Base-by-base conservation (phyloP, 2,329 filamentous ascomycete genomes). In the Teratosphaeria zuluensis region DNA sequence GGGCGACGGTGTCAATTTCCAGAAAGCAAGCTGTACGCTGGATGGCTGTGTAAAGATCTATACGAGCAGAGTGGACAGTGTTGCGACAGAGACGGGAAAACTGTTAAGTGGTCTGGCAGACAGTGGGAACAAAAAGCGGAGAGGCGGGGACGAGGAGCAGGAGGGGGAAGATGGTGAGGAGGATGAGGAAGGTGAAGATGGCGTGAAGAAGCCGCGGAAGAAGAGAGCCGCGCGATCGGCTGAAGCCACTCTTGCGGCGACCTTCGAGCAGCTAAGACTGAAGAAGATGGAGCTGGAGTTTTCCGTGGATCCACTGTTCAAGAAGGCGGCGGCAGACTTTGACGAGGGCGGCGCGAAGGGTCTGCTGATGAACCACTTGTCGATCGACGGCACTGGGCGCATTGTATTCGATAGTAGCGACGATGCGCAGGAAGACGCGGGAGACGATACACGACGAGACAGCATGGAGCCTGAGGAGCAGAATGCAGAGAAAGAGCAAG, bases 11-110 rank as follows among this genome's bases (percentile, higher is more conserved):
- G 92, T 99, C 74, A 99, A 99, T 73, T 99, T 99, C 68, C 94
- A 99, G 72, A 96, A 96, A 73, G 94, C 94, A 60, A 96, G 92
- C 76, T 97, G 91, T 76, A 99, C 94, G 0, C 80, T 99, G 19
- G 94, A 99, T 71, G 94, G 94, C 21, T 99, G 94, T 71, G 94
- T 99, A 70, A 99, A 99, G 78, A 97, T 99, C 69, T 99, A 99
- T 75, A 99, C 94, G 2, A 96, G 92, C 77, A 83, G 94, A 80
- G 92, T 99, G 55, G 94, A 99, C 77, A 97, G 92, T 72, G 94
- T 99, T 55, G 94, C 94, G 51, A 97, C 92, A 1, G 94, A 99
- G 75, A 99, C 94, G 0, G 92, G 92, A 56, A 96, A 96, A 74
- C 80, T 99, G 61, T 77, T 99, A 46, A 97, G 92, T 74, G 94